Percentiles rank a stretch among this genome's conserved stretches.
phyloP scores from a whole-genome alignment of 192 early-diverging fungal genomes.

The Phlyctochytrium planicorne region DNA sequence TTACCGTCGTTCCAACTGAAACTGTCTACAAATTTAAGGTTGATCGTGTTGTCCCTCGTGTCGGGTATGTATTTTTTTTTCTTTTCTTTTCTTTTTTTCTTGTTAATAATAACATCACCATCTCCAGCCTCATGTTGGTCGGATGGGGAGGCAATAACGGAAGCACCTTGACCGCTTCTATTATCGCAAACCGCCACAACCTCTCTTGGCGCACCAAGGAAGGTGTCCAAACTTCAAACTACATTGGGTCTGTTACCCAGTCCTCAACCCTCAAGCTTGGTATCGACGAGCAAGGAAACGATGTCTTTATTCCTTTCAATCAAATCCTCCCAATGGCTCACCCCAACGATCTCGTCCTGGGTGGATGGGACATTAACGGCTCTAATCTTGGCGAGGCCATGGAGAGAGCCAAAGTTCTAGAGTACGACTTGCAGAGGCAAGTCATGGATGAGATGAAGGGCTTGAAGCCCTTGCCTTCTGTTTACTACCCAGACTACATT shows the following conservation, averaged over 20 bases:
- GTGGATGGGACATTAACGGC: conserved; percentile 97
- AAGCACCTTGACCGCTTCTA: conserved; percentile 93
- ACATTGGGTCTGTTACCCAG: conserved; percentile 95
- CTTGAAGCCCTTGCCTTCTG: conserved; percentile 87
- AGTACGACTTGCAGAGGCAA: conserved; percentile 94
- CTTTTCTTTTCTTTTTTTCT: background rate
- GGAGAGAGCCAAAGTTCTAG: conserved; percentile 93
- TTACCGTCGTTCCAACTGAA: conserved; percentile 81
- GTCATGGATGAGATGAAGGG: conserved; percentile 75
- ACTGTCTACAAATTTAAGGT: conserved; percentile 89
- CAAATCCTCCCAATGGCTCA: conserved; percentile 94
- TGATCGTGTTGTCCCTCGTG: conserved; percentile 74
- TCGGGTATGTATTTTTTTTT: conserved; percentile 59
- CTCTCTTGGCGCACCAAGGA: conserved; percentile 92
- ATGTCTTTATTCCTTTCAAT: conserved; percentile 92
- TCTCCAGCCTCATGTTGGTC: conserved; percentile 90
- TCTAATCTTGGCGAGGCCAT: conserved; percentile 87
- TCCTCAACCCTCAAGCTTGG: conserved; percentile 96
- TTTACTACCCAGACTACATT: conserved; percentile 99
- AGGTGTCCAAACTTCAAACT: conserved; percentile 90
- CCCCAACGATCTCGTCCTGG: conserved; percentile 95
- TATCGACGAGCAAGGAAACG: conserved; percentile 73
- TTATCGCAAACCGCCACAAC: conserved; percentile 88
- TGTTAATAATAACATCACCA: background rate
- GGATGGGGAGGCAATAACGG: conserved; percentile 99